Conservation (phyloP, 768 basidiomycete species). For the Ephemerocybe angulata region DNA sequence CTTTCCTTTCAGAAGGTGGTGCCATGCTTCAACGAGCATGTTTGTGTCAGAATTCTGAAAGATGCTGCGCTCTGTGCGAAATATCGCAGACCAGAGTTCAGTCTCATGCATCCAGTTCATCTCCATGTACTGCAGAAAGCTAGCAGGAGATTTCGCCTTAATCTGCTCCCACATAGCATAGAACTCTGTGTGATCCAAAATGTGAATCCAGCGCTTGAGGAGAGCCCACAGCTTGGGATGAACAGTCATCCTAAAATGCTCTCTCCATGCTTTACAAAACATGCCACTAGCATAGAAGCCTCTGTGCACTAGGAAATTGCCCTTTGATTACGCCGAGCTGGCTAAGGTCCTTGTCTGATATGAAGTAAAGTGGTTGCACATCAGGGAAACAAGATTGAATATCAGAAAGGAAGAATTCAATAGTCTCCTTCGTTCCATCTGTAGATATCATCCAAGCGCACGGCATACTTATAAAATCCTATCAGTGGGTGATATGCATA, state of each 20-base stretch:
- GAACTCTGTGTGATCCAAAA: not conserved
- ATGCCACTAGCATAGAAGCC: not conserved
- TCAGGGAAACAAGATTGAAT: not conserved
- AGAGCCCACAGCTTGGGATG: not conserved
- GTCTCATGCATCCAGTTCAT: not conserved
- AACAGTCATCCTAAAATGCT: not conserved
- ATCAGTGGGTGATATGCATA: not conserved
- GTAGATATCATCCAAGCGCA: constrained; percentile 18
- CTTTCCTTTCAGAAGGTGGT: constrained; percentile 24
- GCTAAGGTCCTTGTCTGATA: constrained; percentile 1
- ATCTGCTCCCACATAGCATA: not conserved
- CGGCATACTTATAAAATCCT: constrained; percentile 12
- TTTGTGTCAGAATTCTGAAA: not conserved
- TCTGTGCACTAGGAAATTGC: not conserved
- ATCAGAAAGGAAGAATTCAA: constrained; percentile 11
- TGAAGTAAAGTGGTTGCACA: not conserved
- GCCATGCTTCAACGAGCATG: constrained; percentile 16
- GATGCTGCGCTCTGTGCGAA: not conserved
- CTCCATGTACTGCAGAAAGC: not conserved
- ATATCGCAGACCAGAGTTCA: not conserved
- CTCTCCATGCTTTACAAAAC: not conserved
- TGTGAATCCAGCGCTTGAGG: not conserved
- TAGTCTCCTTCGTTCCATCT: constrained; percentile 15
- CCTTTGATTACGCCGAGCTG: not conserved
- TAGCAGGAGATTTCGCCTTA: not conserved